phyloP scores from a whole-genome alignment of 768 basidiomycete species.

The Rhodotorula diobovata region DNA sequence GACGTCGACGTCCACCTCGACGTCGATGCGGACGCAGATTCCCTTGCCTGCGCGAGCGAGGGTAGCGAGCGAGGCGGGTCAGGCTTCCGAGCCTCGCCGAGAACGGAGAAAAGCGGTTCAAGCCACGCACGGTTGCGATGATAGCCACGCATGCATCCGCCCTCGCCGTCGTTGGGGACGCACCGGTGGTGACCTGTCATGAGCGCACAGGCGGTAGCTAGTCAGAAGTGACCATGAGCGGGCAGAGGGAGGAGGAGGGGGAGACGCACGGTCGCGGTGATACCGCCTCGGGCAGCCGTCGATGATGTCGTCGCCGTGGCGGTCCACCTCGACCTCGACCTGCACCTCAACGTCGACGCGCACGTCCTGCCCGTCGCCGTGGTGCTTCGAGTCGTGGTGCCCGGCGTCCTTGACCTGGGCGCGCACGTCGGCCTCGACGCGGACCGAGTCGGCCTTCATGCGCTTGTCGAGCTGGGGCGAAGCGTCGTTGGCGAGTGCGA shows the following conservation, averaged over 20 bases:
- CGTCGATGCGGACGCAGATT: neutral
- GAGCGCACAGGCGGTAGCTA: neutral
- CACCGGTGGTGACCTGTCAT: neutral
- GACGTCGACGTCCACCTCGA: neutral
- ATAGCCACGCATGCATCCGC: neutral
- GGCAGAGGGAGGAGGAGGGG: neutral
- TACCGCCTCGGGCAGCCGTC: neutral
- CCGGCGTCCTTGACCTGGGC: neutral
- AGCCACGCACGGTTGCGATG: neutral
- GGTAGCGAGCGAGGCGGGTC: neutral
- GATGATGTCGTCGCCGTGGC: neutral
- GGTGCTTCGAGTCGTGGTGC: neutral
- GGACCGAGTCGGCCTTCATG: neutral
- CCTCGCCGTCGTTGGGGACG: neutral
- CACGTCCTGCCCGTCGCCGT: neutral
- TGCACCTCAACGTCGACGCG: neutral
- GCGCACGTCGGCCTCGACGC: neutral
- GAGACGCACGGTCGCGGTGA: neutral
- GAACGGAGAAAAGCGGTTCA: neutral
- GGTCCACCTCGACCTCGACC: neutral
- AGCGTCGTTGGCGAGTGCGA: too few relatives aligned
- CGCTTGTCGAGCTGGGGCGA: neutral
- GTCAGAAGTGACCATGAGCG: neutral
- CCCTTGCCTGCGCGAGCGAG: neutral
- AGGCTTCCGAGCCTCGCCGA: neutral